Evolutionary conservation across 2,329 filamentous ascomycete genomes (phyloP), one percentile per base, ranked within the genome.

Genomic region (Phoma sp.): DNA sequence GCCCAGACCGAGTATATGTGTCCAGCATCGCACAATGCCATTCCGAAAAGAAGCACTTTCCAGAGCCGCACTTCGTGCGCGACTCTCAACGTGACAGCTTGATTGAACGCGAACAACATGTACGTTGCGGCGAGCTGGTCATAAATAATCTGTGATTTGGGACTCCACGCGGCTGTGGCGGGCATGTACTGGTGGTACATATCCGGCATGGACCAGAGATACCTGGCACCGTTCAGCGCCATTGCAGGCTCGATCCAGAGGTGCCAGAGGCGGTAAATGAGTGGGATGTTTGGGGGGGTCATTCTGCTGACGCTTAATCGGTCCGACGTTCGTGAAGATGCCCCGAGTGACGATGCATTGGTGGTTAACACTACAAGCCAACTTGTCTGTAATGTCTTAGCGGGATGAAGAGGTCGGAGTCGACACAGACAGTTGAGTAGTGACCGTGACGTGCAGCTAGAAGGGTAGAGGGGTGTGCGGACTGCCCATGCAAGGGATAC

Each of bases 81-180:
- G 8, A 84, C 81, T 25, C 90, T 85, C 58, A 94, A 81, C 10
- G 93, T 86, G 19, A 92, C 75, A 1, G 87, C 89, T 76, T 94
- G 88, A 76, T 89, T 91, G 68, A 93, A 77, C 25, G 90, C 86
- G 75, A 93, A 92, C 53, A 91, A 82, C 35, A 92, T 72, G 76
- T 92, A 94, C 49, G 91, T 80, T 70, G 91, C 91, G 22, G 88
- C 88, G 35, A 94, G 84, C 76, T 93, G 90, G 32, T 86, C 85
- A 67, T 92, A 80, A 44, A 91, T 78, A 54, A 92, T 84, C 1
- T 77, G 44, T 54, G 71, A 47, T 53, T 74, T 64, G 33, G 64
- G 33, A 70, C 55, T 60, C 78, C 67, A 67, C 78, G 69, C 6
- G 77, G 78, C 7, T 81, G 81, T 19, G 74, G 66, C 15, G 80